A percentile compares a stretch with the other conserved stretches of the same genome.
These are phyloP conservation scores for Heimioporus sp. DNA, from an alignment of 768 basidiomycete genomes.

Conservation along the genomic window DNA sequence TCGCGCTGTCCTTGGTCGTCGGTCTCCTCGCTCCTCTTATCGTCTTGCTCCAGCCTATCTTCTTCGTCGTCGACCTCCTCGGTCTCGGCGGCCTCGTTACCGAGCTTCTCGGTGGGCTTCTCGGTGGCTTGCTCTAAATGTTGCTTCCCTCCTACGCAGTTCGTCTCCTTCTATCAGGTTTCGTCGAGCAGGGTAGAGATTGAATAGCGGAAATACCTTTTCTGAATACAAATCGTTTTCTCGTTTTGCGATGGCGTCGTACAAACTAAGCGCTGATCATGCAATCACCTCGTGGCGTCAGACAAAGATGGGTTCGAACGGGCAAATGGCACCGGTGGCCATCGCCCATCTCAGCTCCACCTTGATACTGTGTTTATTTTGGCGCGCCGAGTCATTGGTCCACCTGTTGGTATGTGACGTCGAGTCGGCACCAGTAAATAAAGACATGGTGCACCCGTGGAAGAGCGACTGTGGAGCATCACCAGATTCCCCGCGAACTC, in stretches of 20 bases:
- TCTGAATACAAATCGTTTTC: too few species aligned
- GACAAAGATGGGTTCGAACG: neutral
- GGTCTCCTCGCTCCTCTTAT: constrained; percentile 6
- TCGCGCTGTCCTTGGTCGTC: constrained; percentile 2
- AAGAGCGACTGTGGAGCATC: too few species aligned
- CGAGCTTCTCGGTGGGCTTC: constrained; percentile 2
- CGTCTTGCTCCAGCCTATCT: constrained; percentile 2
- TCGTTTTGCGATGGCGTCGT: too few species aligned
- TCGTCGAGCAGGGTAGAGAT: too few species aligned
- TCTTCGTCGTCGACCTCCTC: constrained; percentile 5
- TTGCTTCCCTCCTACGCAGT: neutral
- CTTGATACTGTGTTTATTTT: too few species aligned
- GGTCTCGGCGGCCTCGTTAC: constrained; percentile 1
- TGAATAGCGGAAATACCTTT: neutral
- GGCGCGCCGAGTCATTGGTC: too few species aligned
- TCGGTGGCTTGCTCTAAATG: constrained; percentile 4
- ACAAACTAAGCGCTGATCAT: too few species aligned
- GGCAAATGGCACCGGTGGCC: too few species aligned
- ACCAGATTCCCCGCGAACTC: too few species aligned
- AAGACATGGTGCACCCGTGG: too few species aligned
- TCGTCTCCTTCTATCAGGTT: neutral
- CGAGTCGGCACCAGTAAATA: neutral
- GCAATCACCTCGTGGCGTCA: neutral
- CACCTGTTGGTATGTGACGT: neutral
- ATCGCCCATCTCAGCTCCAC: too few species aligned